Percentiles rank a stretch among this genome's conserved stretches.
Conservation (phyloP, 768 basidiomycete species). For the Leccinum olivaceopallidum region DNA sequence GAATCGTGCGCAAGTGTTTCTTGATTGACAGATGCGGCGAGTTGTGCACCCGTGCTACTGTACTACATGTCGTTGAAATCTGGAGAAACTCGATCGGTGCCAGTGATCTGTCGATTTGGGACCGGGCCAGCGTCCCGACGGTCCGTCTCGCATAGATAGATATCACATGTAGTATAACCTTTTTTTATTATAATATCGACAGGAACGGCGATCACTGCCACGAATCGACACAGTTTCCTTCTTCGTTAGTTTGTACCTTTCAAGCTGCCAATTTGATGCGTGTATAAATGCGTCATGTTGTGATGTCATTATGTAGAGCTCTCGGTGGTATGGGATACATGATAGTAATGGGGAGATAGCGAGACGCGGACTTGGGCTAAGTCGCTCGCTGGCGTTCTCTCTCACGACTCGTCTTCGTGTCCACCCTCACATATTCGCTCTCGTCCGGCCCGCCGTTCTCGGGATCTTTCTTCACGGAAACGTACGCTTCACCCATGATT, state of each 20-base stretch:
- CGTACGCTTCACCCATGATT: constrained; percentile 80
- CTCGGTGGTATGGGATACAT: constrained; percentile 12
- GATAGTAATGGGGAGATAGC: background rate
- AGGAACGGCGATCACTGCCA: background rate
- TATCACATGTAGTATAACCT: background rate
- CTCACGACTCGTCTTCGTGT: constrained; percentile 66
- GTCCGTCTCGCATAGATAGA: background rate
- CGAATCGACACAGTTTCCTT: background rate
- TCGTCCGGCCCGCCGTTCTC: constrained; percentile 48
- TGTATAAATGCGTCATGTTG: background rate
- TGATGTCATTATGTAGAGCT: background rate
- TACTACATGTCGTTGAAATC: background rate
- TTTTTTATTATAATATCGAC: background rate
- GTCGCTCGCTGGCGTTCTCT: constrained; percentile 34
- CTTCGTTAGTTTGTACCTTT: background rate
- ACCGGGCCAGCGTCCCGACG: background rate
- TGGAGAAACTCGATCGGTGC: background rate
- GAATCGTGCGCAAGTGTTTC: background rate
- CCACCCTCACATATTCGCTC: constrained; percentile 79
- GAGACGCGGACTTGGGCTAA: constrained; percentile 7
- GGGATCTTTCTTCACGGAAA: constrained; percentile 65
- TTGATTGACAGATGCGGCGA: background rate
- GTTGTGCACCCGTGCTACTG: background rate
- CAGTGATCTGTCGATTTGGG: background rate
- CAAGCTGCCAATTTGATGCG: background rate